Conservation (phyloP, 163 green algal species). For the Scenedesmus sp. region DNA sequence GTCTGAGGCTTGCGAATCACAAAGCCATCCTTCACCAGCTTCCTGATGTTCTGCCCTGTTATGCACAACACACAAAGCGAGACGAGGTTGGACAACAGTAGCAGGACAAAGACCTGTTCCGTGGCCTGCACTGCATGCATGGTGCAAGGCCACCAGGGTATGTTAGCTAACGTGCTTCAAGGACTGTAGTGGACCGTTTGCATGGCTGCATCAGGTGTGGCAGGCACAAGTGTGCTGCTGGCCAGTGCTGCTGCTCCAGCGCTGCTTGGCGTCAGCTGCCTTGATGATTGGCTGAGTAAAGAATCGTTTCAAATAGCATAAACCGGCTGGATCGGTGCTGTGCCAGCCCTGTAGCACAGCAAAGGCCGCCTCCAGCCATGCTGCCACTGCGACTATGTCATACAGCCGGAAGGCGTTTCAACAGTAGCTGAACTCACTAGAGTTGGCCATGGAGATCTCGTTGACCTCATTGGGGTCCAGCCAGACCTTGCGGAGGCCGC, state of each 20-base stretch:
- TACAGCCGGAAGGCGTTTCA: background rate
- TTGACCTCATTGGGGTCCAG: constrained; percentile 99
- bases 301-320: background rate
- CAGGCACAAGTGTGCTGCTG: constrained; percentile 2
- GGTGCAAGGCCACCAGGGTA: background rate
- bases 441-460: constrained; percentile 99
- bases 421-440: constrained; percentile 81
- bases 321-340: background rate
- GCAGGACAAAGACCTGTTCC: background rate
- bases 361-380: background rate
- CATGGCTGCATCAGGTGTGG: background rate
- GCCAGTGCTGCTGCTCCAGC: background rate
- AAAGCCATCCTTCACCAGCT: constrained; percentile 99
- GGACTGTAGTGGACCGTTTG: background rate
- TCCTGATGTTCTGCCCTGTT: constrained; percentile 99
- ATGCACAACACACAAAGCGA: background rate
- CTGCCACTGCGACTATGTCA: constrained; percentile 18
- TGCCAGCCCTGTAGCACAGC: background rate
- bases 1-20: constrained; percentile 98
- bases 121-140: background rate
- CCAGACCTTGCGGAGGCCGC: constrained; percentile 95
- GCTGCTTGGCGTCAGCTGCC: background rate
- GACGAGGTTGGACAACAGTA: background rate
- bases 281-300: background rate
- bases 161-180: background rate